Evolutionary conservation across 306 rosid genomes (phyloP).

Genomic region (Rosa rugosa): DNA sequence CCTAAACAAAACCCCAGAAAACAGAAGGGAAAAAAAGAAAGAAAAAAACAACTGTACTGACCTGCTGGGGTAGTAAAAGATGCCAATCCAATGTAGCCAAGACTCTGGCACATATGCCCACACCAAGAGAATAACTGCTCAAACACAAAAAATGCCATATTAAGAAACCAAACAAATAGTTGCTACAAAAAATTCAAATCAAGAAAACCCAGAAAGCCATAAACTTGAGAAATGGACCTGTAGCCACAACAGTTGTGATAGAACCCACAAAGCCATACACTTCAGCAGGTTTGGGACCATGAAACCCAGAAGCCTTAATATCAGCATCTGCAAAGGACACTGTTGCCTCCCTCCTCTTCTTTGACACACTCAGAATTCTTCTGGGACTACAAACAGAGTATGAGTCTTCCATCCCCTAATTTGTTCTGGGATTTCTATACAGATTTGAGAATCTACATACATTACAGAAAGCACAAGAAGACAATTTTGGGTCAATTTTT

Average conservation of each 20-base stretch:
- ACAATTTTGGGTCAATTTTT: neutral
- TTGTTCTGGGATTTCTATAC: neutral
- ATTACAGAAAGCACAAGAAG: neutral
- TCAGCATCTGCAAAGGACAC: conserved; percentile 48
- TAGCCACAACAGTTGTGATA: conserved; percentile 69
- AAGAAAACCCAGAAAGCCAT: neutral
- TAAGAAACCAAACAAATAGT: neutral
- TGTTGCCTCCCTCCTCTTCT: conserved; percentile 50
- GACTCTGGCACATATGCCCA: conserved; percentile 96
- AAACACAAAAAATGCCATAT: conserved; percentile 14
- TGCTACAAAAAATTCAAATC: neutral
- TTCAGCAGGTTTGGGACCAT: conserved; percentile 86
- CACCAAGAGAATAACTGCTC: conserved; percentile 71
- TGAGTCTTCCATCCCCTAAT: conserved; percentile 61
- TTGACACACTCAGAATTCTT: conserved; percentile 67
- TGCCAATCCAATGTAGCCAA: conserved; percentile 78
- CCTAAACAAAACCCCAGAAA: conserved; percentile 15
- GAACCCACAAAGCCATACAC: conserved; percentile 94
- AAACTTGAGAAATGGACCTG: conserved; percentile 45
- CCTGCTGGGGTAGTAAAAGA: conserved; percentile 92
- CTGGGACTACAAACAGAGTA: conserved; percentile 82
- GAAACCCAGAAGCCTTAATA: conserved; percentile 53
- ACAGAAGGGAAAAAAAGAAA: neutral
- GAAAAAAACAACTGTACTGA: conserved; percentile 26
- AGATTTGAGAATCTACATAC: neutral